phyloP scores from a whole-genome alignment of 805 yeast species.

The Torulaspora maleeae region DNA sequence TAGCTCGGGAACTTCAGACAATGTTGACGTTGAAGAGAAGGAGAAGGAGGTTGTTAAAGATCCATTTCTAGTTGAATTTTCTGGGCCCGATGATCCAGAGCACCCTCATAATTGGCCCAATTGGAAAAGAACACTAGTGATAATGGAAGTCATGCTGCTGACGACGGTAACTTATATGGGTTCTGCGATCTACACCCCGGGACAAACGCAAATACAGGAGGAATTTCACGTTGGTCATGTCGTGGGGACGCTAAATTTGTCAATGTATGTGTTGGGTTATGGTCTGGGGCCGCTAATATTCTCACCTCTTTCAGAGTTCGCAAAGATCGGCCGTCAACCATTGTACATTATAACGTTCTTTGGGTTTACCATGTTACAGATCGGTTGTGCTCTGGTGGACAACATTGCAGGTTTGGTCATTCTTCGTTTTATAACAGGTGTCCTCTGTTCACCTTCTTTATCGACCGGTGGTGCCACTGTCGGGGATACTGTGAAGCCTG shows the following conservation, averaged over 20 bases:
- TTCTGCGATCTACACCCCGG: constrained; percentile 53
- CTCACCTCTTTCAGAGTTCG: constrained; percentile 56
- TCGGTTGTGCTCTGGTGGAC: constrained; percentile 49
- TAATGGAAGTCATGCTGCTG: constrained; percentile 41
- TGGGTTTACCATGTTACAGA: constrained; percentile 48
- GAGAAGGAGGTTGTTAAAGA: constrained; percentile 24
- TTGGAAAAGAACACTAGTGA: constrained; percentile 38
- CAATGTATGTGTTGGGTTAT: constrained; percentile 55
- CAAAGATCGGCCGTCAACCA: constrained; percentile 48
- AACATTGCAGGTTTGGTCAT: constrained; percentile 50
- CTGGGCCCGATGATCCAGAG: constrained; percentile 45
- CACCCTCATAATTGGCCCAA: constrained; percentile 55
- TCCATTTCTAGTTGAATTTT: constrained; percentile 28
- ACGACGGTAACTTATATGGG: constrained; percentile 53
- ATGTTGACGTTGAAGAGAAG: background rate
- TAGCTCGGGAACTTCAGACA: background rate
- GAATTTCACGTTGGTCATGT: constrained; percentile 44
- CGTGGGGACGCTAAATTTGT: constrained; percentile 47
- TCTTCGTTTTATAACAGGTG: constrained; percentile 49
- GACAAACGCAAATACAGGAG: constrained; percentile 40
- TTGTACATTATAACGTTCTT: constrained; percentile 46
- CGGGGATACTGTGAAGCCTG: constrained; percentile 44
- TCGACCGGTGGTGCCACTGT: constrained; percentile 58
- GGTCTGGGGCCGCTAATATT: constrained; percentile 57
- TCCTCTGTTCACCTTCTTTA: constrained; percentile 52